phyloP scores from a whole-genome alignment of 1,284 basidiomycete genomes.

The Malassezia nana region DNA sequence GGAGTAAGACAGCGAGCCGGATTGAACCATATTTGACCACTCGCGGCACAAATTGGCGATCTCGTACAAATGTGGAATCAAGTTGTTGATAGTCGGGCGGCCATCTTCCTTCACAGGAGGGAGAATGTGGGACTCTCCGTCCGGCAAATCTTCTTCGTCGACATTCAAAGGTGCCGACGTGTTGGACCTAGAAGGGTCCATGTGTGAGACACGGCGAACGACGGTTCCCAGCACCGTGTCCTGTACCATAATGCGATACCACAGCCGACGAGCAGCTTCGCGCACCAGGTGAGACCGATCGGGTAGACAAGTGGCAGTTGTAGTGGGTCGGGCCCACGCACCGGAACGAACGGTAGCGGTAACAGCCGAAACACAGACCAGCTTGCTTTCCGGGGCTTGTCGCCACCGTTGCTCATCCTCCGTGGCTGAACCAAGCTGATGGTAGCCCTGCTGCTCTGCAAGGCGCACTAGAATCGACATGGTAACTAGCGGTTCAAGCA shows the following conservation, averaged over 20 bases:
- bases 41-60: conserved; percentile 25
- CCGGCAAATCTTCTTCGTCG: conserved; percentile 27
- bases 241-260: conserved; percentile 14
- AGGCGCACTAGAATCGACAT: conserved; percentile 13
- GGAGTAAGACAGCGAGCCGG: conserved; percentile 22
- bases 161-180: conserved; percentile 32
- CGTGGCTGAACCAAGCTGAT: conserved; percentile 23
- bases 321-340: conserved; percentile 12
- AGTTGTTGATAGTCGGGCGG: conserved; percentile 24
- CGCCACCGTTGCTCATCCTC: conserved; percentile 24
- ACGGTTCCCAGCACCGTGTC: conserved; percentile 18
- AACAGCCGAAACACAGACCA: conserved; percentile 24
- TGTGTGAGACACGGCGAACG: conserved; percentile 19
- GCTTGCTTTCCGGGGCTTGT: conserved; percentile 19
- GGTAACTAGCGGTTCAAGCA: conserved; percentile 16
- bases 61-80: conserved; percentile 26
- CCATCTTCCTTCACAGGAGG: conserved; percentile 15
- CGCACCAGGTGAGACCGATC: conserved; percentile 35
- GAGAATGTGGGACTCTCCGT: conserved; percentile 9
- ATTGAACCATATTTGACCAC: conserved; percentile 22
- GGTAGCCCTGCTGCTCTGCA: conserved; percentile 24
- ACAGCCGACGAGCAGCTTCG: conserved; percentile 33
- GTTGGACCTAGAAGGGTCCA: conserved; percentile 18
- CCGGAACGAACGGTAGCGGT: not conserved
- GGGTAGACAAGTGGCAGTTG: conserved; percentile 22